Evolutionary conservation across 345 rosid genomes (phyloP).

Genomic region (Eucalyptus polybractea): DNA sequence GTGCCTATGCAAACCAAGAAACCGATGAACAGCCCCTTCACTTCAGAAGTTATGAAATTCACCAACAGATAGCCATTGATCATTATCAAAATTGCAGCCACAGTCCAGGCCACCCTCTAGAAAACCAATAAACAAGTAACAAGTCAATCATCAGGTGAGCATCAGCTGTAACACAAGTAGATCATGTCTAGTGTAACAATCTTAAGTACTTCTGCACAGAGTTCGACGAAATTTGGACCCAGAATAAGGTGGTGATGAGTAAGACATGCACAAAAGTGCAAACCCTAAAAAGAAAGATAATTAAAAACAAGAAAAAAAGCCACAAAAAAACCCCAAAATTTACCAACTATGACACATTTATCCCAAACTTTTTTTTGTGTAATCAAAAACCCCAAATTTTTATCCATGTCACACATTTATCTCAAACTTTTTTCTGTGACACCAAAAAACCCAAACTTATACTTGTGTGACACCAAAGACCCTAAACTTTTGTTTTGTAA

Average conservation of each 20-base stretch:
- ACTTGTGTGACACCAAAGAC: no score
- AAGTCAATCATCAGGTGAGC: background rate
- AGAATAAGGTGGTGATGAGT: background rate
- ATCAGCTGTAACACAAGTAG: background rate
- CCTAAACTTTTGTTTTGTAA: no score
- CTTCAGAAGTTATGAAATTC: constrained; percentile 77
- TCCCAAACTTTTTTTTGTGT: no score
- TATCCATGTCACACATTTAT: no score
- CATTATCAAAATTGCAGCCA: constrained; percentile 66
- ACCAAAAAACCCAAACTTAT: no score
- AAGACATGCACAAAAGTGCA: background rate
- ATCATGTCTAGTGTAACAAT: background rate
- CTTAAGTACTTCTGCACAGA: background rate
- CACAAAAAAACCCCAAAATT: no score
- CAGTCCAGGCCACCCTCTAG: constrained; percentile 83
- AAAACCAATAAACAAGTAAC: background rate
- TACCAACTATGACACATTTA: no score
- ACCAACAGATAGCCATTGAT: constrained; percentile 77
- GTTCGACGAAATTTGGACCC: background rate
- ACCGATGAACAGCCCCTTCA: constrained; percentile 44
- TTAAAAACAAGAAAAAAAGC: no score
- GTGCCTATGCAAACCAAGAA: constrained; percentile 35
- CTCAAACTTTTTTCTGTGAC: no score
- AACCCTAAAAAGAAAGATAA: background rate
- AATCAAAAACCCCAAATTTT: no score